Base-by-base conservation (phyloP, 139 green algal genomes). In the Ettlia oleoabundans region DNA sequence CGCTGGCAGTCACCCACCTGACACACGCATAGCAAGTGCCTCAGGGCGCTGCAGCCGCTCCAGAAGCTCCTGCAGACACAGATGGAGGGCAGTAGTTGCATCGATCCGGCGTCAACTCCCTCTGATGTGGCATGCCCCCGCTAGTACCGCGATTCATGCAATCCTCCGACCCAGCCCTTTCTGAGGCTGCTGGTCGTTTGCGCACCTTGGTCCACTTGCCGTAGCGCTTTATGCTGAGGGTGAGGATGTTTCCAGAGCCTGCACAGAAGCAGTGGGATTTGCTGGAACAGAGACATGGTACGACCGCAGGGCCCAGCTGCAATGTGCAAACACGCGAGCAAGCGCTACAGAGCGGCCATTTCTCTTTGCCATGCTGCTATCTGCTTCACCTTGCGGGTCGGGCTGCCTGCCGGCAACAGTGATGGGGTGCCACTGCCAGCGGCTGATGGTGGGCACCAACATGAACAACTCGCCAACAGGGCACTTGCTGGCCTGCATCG, bases 361-460 rank as follows among this genome's bases (percentile, higher is more conserved):
- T 65, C 55, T n/a, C 21, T 15, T 22, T 65, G 55, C 5, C 55
- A 65, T 28, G 18, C 15, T n/a, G 18, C 55, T 32, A 9, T n/a
- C 9, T 5, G 5, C 18, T n/a, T 28, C 18, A 28, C 55, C 21
- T 28, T 65, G 18, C 5, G 55, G 24, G 47, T 55, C 64, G 18
- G 55, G 43, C 38, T 73, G 33, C 18, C 24, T 53, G 51, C 71
- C 62, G 4, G 85, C 65, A 4, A 88, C 52, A 32, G 83, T 86
- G 74, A 89, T 81, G 53, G 85, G 85, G 63, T 89, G 85, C 85
- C 85, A 89, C 72, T 89, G 82, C 81, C 82, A 89, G 63, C 85
- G 64, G 13, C 55, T 80, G 40, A 89, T 72, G 24, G 35, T 53
- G 24, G 85, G 85, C 4, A 88, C 78, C 40, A 85, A 41, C 41